Conservation (phyloP, 1,284 basidiomycete genomes). For the Malassezia equina region DNA sequence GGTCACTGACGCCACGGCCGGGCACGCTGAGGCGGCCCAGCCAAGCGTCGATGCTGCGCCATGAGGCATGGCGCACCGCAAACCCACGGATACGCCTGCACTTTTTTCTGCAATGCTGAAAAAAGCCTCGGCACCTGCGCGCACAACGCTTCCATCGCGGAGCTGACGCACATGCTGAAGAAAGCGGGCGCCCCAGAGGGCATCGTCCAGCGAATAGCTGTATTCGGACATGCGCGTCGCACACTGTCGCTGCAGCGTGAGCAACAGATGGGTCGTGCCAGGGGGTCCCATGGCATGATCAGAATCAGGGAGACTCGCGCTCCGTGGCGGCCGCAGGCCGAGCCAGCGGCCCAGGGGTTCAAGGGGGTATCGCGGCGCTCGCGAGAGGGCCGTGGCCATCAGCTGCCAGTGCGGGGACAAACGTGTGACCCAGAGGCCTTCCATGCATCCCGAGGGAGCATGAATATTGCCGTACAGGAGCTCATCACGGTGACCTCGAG, state of each 20-base stretch:
- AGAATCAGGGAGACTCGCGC: background rate
- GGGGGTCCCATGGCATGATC: conserved; percentile 20
- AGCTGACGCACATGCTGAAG: conserved; percentile 48
- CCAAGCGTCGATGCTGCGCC: conserved; percentile 39
- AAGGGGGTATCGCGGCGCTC: conserved; percentile 32
- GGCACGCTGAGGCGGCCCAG: conserved; percentile 39
- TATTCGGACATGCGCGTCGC: conserved; percentile 90
- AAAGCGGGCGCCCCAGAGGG: conserved; percentile 78
- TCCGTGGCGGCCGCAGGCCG: conserved; percentile 5
- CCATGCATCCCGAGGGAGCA: conserved; percentile 73
- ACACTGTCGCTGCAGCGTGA: conserved; percentile 81
- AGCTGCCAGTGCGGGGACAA: conserved; percentile 53
- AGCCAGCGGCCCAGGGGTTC: conserved; percentile 51
- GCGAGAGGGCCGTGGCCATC: conserved; percentile 40
- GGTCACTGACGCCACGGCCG: conserved; percentile 82
- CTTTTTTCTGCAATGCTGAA: conserved; percentile 84
- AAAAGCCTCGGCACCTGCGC: conserved; percentile 85
- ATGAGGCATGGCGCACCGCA: conserved; percentile 80
- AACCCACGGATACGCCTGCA: conserved; percentile 83
- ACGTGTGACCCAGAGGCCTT: conserved; percentile 76
- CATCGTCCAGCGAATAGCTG: conserved; percentile 84
- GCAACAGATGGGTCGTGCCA: conserved; percentile 55
- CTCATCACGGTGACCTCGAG: conserved; percentile 59
- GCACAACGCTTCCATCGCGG: conserved; percentile 50
- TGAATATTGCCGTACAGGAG: conserved; percentile 85